These are phyloP conservation scores for Trametes cubensis DNA, from an alignment of 768 basidiomycete species.

Conservation along the genomic window DNA sequence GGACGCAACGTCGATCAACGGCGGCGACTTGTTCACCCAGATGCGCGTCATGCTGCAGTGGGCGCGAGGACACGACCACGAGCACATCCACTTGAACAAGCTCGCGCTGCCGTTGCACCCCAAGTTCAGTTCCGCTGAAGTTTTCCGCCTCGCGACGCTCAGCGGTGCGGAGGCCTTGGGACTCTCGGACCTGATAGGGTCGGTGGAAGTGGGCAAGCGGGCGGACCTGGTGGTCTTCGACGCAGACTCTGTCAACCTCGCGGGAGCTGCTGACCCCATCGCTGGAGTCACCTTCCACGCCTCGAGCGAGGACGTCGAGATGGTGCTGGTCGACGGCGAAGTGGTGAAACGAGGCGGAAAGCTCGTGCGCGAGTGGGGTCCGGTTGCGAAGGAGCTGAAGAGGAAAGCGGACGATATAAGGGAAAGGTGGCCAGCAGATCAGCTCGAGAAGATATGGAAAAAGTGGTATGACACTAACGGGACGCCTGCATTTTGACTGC, in stretches of 20 bases:
- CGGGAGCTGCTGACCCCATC: constrained; percentile 32
- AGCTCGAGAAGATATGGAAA: constrained; percentile 29
- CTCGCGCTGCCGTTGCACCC: constrained; percentile 25
- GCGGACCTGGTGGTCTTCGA: constrained; percentile 37
- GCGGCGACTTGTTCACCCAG: constrained; percentile 36
- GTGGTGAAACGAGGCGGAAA: constrained; percentile 33
- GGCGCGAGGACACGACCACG: constrained; percentile 29
- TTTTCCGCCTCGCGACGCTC: constrained; percentile 35
- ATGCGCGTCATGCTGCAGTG: constrained; percentile 37
- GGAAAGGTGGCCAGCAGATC: constrained; percentile 25
- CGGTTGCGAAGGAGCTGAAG: constrained; percentile 31
- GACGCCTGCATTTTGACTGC: constrained; percentile 8
- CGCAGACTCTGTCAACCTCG: constrained; percentile 33
- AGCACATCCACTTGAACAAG: constrained; percentile 23
- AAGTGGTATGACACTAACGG: constrained; percentile 27
- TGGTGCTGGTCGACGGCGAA: constrained; percentile 37
- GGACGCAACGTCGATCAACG: constrained; percentile 33
- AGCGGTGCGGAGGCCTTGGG: constrained; percentile 36
- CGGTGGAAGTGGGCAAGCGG: constrained; percentile 37
- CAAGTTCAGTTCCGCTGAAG: constrained; percentile 28
- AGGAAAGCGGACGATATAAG: constrained; percentile 26
- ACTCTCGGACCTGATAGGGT: constrained; percentile 30
- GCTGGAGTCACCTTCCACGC: constrained; percentile 35
- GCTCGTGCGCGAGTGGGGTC: constrained; percentile 31
- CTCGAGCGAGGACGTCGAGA: constrained; percentile 34